phyloP scores from a whole-genome alignment of 257 asterid species.

The Solanum boliviense region DNA sequence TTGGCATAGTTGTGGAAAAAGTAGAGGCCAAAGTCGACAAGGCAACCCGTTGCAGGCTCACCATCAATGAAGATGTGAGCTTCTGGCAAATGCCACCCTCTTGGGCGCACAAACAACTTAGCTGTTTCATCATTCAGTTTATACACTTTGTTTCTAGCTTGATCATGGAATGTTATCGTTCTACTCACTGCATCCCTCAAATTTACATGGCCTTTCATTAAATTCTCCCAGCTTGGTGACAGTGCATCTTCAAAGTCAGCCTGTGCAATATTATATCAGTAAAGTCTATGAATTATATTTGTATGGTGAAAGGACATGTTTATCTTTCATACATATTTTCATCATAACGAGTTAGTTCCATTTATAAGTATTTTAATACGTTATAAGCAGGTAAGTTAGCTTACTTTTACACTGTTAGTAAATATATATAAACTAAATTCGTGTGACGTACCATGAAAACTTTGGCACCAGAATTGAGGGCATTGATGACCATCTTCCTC shows the following conservation, averaged over 20 bases:
- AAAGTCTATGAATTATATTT: not conserved
- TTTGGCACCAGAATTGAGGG: constrained; percentile 92
- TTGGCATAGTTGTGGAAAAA: constrained; percentile 67
- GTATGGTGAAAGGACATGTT: not conserved
- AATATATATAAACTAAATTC: not conserved
- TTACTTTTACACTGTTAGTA: not conserved
- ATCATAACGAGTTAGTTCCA: not conserved
- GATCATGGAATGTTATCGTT: constrained; percentile 64
- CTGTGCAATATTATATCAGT: constrained; percentile 10
- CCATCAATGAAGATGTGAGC: constrained; percentile 88
- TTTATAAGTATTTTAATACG: not conserved
- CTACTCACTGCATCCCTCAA: constrained; percentile 80
- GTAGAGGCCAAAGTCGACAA: constrained; percentile 86
- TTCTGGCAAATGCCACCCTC: constrained; percentile 98
- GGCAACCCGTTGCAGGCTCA: constrained; percentile 69
- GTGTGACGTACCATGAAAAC: constrained; percentile 67
- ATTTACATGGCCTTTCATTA: constrained; percentile 76
- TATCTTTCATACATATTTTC: not conserved
- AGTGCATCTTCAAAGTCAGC: constrained; percentile 97
- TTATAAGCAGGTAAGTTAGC: not conserved
- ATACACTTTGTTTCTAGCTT: constrained; percentile 60
- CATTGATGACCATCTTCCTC: constrained; percentile 94
- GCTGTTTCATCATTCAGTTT: constrained; percentile 65
- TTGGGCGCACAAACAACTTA: constrained; percentile 89
- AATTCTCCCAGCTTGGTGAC: constrained; percentile 89